Percentiles rank a stretch among this genome's conserved stretches.
phyloP scores from a whole-genome alignment of 108 stramenopile genomes.

The Conticribra weissflogii region DNA sequence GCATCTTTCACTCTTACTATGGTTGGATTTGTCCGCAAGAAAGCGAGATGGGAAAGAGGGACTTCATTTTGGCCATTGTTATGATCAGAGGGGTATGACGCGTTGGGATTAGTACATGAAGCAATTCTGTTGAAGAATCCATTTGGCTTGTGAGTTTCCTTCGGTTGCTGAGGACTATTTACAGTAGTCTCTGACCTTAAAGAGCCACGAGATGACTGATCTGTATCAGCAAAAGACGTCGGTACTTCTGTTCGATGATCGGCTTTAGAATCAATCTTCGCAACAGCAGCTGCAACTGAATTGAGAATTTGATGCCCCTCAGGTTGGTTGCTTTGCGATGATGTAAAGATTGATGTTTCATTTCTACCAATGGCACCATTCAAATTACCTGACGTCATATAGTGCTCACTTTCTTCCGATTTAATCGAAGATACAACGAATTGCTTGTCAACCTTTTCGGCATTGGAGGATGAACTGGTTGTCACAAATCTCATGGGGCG shows the following conservation, averaged over 20 bases:
- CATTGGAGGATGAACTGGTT: constrained; percentile 17
- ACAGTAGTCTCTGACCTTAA: not conserved
- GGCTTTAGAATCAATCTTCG: not conserved
- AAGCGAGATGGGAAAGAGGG: constrained; percentile 65
- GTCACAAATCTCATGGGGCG: constrained; percentile 44
- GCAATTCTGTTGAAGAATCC: constrained; percentile 42
- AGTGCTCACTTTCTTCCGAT: not conserved
- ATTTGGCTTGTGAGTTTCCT: constrained; percentile 32
- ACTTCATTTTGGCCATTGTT: constrained; percentile 33
- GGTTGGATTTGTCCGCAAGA: constrained; percentile 60
- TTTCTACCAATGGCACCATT: not conserved
- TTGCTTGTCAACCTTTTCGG: not conserved
- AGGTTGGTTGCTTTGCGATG: not conserved
- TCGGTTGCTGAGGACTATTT: constrained; percentile 35
- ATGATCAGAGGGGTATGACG: not conserved
- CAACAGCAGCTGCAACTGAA: not conserved
- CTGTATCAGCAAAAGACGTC: too few relatives aligned
- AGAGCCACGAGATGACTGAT: too few relatives aligned
- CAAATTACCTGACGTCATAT: not conserved
- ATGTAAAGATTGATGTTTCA: not conserved
- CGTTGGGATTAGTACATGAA: constrained; percentile 32
- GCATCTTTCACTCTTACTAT: constrained; percentile 38
- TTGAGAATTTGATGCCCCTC: constrained; percentile 25
- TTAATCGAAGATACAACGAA: not conserved
- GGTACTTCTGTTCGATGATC: not conserved